These are phyloP conservation scores for Viola pubescens DNA, from an alignment of 441 rosid genomes.

Conservation along the genomic window DNA sequence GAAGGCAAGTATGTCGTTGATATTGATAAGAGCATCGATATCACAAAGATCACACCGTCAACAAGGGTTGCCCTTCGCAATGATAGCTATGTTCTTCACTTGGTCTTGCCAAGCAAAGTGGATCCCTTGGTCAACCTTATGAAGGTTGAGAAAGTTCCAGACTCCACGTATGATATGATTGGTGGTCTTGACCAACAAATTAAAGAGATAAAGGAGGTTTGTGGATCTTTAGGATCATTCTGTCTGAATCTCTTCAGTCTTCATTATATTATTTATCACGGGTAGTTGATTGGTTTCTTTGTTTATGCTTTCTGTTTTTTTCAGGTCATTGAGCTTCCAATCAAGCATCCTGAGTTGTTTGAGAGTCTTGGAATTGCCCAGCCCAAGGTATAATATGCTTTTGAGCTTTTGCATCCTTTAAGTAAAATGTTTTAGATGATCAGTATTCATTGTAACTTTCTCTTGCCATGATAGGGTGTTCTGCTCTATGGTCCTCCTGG, in stretches of 20 bases:
- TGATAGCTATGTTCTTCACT: slow-evolving; percentile 94
- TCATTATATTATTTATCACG: neutral
- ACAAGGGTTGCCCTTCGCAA: slow-evolving; percentile 98
- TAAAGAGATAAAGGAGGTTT: slow-evolving; percentile 90
- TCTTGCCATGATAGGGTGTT: slow-evolving; percentile 50
- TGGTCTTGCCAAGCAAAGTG: slow-evolving; percentile 93
- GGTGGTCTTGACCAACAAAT: slow-evolving; percentile 96
- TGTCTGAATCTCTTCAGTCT: neutral
- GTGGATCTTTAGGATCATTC: neutral
- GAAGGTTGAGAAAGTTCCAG: slow-evolving; percentile 97
- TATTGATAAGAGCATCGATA: slow-evolving; percentile 86
- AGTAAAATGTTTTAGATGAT: neutral
- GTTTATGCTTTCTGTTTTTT: slow-evolving; percentile 7
- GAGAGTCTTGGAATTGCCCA: slow-evolving; percentile 96
- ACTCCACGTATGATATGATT: slow-evolving; percentile 93
- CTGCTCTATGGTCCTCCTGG: slow-evolving; percentile 98
- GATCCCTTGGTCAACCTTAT: slow-evolving; percentile 87
- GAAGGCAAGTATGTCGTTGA: slow-evolving; percentile 98
- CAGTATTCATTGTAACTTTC: neutral
- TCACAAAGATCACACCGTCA: slow-evolving; percentile 88
- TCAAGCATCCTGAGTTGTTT: slow-evolving; percentile 80
- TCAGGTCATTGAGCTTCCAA: slow-evolving; percentile 92
- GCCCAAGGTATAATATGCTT: slow-evolving; percentile 49
- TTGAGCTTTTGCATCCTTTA: slow-evolving; percentile 4
- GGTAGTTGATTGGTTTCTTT: slow-evolving; percentile 5